phyloP scores from a whole-genome alignment of 176 grass and related monocot genomes.

The Pharus latifolius region DNA sequence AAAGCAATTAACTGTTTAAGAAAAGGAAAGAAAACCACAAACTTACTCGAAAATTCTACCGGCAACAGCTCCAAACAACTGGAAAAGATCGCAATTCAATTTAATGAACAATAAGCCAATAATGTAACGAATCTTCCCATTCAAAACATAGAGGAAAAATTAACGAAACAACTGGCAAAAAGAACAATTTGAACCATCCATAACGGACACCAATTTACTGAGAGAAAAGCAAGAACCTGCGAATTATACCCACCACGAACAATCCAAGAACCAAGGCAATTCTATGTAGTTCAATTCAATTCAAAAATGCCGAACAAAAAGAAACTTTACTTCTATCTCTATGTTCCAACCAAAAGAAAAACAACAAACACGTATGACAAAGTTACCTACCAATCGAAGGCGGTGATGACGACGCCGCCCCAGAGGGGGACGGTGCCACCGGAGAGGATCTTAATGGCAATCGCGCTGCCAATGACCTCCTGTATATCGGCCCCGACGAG shows the following conservation, averaged over 20 bases:
- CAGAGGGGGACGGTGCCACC: slow-evolving; percentile 65
- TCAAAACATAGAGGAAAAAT: neutral
- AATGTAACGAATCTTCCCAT: neutral
- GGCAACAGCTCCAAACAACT: neutral
- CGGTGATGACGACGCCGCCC: slow-evolving; percentile 81
- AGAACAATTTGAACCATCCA: no score
- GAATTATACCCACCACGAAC: neutral
- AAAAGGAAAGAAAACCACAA: neutral
- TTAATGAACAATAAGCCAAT: neutral
- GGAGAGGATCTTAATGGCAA: slow-evolving; percentile 86
- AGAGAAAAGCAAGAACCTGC: no score
- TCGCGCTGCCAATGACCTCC: slow-evolving; percentile 92
- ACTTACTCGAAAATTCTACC: slow-evolving; percentile 2
- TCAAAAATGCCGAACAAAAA: neutral
- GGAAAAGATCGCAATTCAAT: neutral
- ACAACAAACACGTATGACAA: neutral
- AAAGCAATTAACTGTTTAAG: neutral
- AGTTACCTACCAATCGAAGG: slow-evolving; percentile 59
- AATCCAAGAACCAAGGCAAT: no score
- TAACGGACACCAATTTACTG: no score
- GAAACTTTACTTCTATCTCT: no score
- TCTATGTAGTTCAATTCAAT: no score
- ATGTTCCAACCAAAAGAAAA: neutral
- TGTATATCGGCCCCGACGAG: slow-evolving; percentile 87
- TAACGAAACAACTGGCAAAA: no score